phyloP scores from a whole-genome alignment of 2,329 filamentous ascomycete genomes.

The Colletotrichum sp. region DNA sequence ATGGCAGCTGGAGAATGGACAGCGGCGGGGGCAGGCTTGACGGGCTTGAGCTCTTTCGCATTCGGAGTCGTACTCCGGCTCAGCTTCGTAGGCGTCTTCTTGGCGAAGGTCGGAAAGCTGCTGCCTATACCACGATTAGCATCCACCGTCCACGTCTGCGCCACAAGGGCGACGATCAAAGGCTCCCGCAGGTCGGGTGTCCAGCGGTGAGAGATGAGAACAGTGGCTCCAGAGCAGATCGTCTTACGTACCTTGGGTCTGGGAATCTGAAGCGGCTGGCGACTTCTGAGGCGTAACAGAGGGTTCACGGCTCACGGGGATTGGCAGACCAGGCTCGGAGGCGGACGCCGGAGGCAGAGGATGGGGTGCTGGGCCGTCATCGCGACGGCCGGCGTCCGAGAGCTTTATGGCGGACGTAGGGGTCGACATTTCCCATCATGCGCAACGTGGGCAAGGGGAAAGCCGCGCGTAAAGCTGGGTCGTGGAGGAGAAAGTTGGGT shows the following conservation, averaged over 20 bases:
- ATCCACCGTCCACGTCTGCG: background rate
- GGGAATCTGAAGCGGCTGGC: slow-evolving; percentile 30
- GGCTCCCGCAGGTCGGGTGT: background rate
- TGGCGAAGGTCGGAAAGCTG: slow-evolving; percentile 17
- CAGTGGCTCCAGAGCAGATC: background rate
- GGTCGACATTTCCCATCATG: slow-evolving; percentile 23
- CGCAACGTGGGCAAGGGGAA: background rate
- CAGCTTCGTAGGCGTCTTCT: slow-evolving; percentile 20
- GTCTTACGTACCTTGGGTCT: slow-evolving; percentile 32
- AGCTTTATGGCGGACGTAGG: slow-evolving; percentile 16
- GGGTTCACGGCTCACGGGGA: slow-evolving; percentile 22
- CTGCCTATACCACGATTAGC: slow-evolving; percentile 10
- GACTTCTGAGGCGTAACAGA: slow-evolving; percentile 22
- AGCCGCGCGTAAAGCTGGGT: background rate
- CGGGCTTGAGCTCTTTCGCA: slow-evolving; percentile 21
- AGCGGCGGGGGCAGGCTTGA: slow-evolving; percentile 16
- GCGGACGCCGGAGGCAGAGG: slow-evolving; percentile 19
- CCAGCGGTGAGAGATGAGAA: background rate
- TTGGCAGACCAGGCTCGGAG: slow-evolving; percentile 28
- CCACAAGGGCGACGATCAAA: background rate
- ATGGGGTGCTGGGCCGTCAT: background rate
- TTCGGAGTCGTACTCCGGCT: slow-evolving; percentile 12
- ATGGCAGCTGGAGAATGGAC: slow-evolving; percentile 24
- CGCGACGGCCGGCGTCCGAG: slow-evolving; percentile 12
- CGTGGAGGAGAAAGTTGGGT: background rate